A percentile compares a stretch with the other conserved stretches of the same genome.
phyloP scores from a whole-genome alignment of 768 basidiomycete genomes.

The Podaxis carcinomalis region DNA sequence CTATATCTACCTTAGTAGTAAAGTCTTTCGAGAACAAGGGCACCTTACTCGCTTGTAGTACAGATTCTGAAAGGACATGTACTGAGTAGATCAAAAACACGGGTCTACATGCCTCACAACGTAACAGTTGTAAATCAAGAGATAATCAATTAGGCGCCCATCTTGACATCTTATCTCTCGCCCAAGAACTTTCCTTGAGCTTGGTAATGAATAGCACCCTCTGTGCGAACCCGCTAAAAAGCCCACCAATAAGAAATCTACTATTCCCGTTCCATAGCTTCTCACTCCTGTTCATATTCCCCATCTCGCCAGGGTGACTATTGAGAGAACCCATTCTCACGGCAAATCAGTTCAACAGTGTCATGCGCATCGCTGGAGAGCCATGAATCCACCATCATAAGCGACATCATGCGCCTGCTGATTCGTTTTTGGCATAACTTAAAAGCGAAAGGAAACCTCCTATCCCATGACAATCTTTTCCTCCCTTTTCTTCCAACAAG shows the following conservation, averaged over 20 bases:
- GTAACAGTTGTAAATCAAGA: conserved; percentile 3
- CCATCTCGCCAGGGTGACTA: neutral
- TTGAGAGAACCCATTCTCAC: neutral
- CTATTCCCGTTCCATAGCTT: neutral
- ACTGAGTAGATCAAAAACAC: neutral
- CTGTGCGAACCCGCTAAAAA: neutral
- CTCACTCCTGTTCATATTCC: neutral
- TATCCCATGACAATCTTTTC: conserved; percentile 12
- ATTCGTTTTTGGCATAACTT: neutral
- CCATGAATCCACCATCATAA: conserved; percentile 4
- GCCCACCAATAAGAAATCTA: neutral
- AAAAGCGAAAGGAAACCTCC: conserved; percentile 6
- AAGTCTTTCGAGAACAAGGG: neutral
- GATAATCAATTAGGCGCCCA: neutral
- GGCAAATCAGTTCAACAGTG: conserved; percentile 7
- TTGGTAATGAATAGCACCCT: neutral
- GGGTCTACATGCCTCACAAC: neutral
- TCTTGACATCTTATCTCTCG: neutral
- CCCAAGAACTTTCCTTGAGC: neutral
- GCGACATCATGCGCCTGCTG: neutral
- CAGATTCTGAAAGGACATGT: conserved; percentile 75
- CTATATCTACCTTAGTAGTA: conserved; percentile 33
- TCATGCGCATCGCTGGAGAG: conserved; percentile 4
- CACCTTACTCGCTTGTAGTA: conserved; percentile 81
- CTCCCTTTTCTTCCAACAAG: conserved; percentile 19